Evolutionary conservation across 2,329 filamentous ascomycete genomes (phyloP).

Genomic region (Hirsutella minnesotensis): DNA sequence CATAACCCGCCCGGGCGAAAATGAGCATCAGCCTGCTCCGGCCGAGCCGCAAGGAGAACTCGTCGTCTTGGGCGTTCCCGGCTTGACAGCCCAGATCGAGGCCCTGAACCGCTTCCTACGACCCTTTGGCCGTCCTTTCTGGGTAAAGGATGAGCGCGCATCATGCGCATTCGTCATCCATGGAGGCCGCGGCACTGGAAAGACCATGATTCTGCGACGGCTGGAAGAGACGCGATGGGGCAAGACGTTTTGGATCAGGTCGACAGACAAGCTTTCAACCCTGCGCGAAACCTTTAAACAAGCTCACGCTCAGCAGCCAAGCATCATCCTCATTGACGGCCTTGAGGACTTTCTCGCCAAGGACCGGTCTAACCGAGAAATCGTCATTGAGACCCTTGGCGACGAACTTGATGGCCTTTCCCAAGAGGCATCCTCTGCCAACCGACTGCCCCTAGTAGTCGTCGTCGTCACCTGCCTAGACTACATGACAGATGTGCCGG

Average conservation of each 20-base stretch:
- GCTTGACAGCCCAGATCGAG: conserved; percentile 51
- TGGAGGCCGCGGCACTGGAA: conserved; percentile 76
- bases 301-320: conserved; percentile 57
- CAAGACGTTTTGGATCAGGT: conserved; percentile 49
- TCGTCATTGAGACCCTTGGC: conserved; percentile 37
- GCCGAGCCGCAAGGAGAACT: conserved; percentile 21
- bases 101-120: conserved; percentile 56
- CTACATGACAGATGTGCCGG: conserved; percentile 60
- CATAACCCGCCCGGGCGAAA: conserved; percentile 21
- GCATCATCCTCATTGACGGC: conserved; percentile 68
- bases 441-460: conserved; percentile 44
- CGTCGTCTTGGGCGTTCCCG: conserved; percentile 48
- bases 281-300: conserved; percentile 59
- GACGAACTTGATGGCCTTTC: conserved; percentile 45
- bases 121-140: conserved; percentile 34
- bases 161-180: conserved; percentile 60
- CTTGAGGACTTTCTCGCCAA: conserved; percentile 59
- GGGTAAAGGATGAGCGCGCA: conserved; percentile 17
- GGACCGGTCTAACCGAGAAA: conserved; percentile 37
- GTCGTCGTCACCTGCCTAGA: conserved; percentile 65
- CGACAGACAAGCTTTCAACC: conserved; percentile 41
- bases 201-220: conserved; percentile 59
- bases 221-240: conserved; percentile 61
- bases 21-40: conserved; percentile 6
- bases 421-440: conserved; percentile 20